A percentile compares a stretch with the other conserved stretches of the same genome.
Conservation (phyloP, 2,329 filamentous ascomycete genomes). For the Westerdykella aurantiaca region DNA sequence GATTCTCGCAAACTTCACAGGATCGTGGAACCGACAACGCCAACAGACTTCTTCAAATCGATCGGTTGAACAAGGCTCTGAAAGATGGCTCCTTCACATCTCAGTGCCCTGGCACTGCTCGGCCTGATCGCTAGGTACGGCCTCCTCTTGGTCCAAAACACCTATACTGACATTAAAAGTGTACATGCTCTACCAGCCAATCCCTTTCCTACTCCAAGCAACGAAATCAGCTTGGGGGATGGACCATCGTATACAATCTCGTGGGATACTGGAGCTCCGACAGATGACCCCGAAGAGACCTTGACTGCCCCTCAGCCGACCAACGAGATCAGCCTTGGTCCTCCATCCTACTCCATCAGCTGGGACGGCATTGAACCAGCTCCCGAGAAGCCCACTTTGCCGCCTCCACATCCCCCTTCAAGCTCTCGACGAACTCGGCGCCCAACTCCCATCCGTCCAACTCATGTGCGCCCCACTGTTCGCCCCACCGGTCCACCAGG, state of each 20-base stretch:
- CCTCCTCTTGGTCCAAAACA: background rate
- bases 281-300: slow-evolving; percentile 3
- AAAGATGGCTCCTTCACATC: slow-evolving; percentile 22
- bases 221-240: slow-evolving; percentile 13
- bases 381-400: background rate
- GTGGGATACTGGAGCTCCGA: slow-evolving; percentile 2
- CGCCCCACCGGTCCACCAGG: background rate
- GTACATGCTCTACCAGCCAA: slow-evolving; percentile 17
- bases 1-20: slow-evolving; percentile 5
- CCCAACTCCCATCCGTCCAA: background rate
- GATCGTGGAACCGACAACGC: slow-evolving; percentile 6
- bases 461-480: background rate
- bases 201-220: slow-evolving; percentile 2
- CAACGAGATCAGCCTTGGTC: slow-evolving; percentile 10
- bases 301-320: slow-evolving; percentile 6
- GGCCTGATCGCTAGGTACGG: slow-evolving; percentile 21
- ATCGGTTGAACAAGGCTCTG: slow-evolving; percentile 1
- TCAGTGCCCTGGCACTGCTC: slow-evolving; percentile 21
- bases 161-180: slow-evolving; percentile 9
- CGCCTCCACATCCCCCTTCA: background rate
- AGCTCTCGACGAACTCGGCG: background rate
- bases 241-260: slow-evolving; percentile 1
- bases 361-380: slow-evolving; percentile 5
- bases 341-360: slow-evolving; percentile 8
- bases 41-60: slow-evolving; percentile 4